phyloP scores from a whole-genome alignment of 768 basidiomycete genomes.

The Lyophyllum semitale region DNA sequence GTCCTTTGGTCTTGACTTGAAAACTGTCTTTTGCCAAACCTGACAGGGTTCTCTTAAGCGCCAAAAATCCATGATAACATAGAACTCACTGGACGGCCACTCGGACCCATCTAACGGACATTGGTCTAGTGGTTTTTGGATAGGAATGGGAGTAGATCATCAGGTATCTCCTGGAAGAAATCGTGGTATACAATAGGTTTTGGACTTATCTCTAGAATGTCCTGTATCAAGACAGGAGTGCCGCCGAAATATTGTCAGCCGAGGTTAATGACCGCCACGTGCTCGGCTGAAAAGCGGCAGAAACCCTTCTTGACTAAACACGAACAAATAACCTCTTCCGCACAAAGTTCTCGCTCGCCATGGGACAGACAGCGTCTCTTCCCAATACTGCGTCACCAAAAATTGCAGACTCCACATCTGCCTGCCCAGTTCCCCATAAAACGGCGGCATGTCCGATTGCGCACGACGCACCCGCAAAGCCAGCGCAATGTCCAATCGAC shows the following conservation, averaged over 20 bases:
- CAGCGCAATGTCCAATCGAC: conserved; percentile 44
- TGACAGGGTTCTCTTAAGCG: background rate
- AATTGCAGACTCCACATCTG: conserved; percentile 24
- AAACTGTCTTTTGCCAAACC: background rate
- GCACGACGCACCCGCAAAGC: conserved; percentile 30
- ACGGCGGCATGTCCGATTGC: conserved; percentile 28
- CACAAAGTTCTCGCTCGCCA: conserved; percentile 12
- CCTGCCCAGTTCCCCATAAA: conserved; percentile 29
- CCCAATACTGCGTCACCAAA: conserved; percentile 14
- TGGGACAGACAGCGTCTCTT: conserved; percentile 52
- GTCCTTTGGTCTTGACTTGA: background rate
- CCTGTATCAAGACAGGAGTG: no score
- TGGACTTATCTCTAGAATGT: no score
- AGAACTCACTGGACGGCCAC: no score
- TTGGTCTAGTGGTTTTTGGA: no score
- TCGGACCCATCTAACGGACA: no score
- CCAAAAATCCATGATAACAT: background rate
- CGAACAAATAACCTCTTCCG: conserved; percentile 8
- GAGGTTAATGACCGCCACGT: conserved; percentile 6
- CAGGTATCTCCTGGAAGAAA: no score
- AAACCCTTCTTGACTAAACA: conserved; percentile 9
- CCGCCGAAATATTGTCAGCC: no score
- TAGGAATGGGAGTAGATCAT: no score
- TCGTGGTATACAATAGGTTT: no score
- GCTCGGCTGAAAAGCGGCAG: background rate